A percentile compares a stretch with the other conserved stretches of the same genome.
phyloP scores from a whole-genome alignment of 345 rosid species.

The Cochlearia excelsa region DNA sequence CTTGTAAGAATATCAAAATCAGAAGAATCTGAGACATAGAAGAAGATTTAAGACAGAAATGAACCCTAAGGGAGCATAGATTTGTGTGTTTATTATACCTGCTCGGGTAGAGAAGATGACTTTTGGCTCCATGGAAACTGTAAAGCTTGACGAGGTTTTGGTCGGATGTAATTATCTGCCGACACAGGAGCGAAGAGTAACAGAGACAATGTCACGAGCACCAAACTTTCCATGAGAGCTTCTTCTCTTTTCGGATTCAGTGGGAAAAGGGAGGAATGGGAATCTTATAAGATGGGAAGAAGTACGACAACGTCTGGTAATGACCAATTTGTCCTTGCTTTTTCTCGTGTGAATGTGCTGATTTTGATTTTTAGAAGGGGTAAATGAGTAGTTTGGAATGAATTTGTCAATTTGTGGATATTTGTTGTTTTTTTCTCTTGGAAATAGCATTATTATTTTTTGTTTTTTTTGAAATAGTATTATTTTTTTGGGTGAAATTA shows the following conservation, averaged over 20 bases:
- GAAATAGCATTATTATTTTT: too few species aligned
- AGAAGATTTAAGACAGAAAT: conserved; percentile 10
- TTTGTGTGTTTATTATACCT: conserved; percentile 40
- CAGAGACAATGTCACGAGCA: conserved; percentile 24
- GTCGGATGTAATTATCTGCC: conserved; percentile 59
- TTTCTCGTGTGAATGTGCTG: conserved; percentile 21
- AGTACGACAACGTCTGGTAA: background rate
- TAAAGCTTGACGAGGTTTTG: conserved; percentile 71
- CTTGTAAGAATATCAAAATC: background rate
- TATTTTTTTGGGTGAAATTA: too few species aligned
- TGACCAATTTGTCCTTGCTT: background rate
- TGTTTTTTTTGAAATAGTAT: too few species aligned
- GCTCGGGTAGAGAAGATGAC: conserved; percentile 60
- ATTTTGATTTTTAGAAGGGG: background rate
- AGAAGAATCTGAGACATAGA: background rate
- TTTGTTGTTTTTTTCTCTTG: too few species aligned
- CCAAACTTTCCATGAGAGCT: conserved; percentile 28
- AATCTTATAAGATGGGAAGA: background rate
- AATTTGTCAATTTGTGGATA: too few species aligned
- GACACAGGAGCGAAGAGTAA: conserved; percentile 40
- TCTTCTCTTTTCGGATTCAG: conserved; percentile 20
- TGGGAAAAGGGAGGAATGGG: conserved; percentile 8
- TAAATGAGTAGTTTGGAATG: background rate
- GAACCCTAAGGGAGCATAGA: background rate
- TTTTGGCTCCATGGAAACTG: conserved; percentile 58